A percentile compares a stretch with the other conserved stretches of the same genome.
Conservation (phyloP, 179 eudicot genomes). For the Pouteria campechiana region DNA sequence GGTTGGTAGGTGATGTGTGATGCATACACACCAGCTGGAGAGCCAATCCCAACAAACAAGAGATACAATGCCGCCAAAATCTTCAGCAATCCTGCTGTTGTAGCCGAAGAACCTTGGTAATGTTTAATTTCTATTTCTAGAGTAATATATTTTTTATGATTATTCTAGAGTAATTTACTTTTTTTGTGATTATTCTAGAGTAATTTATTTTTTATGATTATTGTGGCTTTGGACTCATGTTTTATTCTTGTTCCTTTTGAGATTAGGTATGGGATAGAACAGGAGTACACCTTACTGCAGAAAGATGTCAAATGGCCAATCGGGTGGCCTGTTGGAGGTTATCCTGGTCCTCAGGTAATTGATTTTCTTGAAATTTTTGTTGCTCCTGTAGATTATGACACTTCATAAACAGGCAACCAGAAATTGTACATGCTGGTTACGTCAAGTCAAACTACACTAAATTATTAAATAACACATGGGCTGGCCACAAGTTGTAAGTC, state of each 20-base stretch:
- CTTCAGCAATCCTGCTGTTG: conserved; percentile 54
- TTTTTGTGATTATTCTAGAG: too few relatives aligned
- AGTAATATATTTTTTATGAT: too few relatives aligned
- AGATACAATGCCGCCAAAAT: conserved; percentile 49
- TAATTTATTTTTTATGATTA: too few relatives aligned
- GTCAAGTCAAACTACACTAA: too few relatives aligned
- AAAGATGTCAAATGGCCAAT: conserved; percentile 65
- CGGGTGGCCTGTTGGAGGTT: conserved; percentile 78
- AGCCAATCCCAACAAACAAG: conserved; percentile 66
- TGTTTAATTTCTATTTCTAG: neutral
- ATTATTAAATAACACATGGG: too few relatives aligned
- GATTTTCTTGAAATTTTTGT: too few relatives aligned
- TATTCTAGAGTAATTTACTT: too few relatives aligned
- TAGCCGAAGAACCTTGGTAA: conserved; percentile 55
- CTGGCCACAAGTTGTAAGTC: too few relatives aligned
- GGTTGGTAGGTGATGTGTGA: conserved; percentile 58
- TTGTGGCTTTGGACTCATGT: too few relatives aligned
- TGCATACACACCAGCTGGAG: conserved; percentile 58
- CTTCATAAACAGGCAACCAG: too few relatives aligned
- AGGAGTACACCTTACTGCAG: conserved; percentile 67
- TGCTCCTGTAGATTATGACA: too few relatives aligned
- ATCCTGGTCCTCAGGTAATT: conserved; percentile 66
- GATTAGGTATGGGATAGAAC: conserved; percentile 69
- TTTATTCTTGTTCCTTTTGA: neutral
- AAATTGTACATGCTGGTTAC: too few relatives aligned